Conservation (phyloP, 441 rosid species). For the Adansonia rubrostipa region DNA sequence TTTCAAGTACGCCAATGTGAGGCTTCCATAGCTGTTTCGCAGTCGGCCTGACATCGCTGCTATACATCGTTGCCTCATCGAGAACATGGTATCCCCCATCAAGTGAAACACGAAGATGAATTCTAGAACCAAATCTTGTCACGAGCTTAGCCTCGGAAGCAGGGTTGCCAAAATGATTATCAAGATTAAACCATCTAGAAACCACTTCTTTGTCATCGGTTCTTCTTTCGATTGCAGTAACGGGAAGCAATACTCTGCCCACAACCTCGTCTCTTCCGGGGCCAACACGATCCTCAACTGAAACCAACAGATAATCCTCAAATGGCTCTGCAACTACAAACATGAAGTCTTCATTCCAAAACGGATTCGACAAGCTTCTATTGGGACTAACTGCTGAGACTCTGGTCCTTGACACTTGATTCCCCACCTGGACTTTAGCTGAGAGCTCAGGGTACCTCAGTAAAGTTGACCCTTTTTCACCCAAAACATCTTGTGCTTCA, state of each 20-base stretch:
- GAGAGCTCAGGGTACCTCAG: slow-evolving; percentile 46
- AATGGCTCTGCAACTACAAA: slow-evolving; percentile 62
- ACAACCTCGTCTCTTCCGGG: slow-evolving; percentile 45
- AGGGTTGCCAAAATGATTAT: slow-evolving; percentile 30
- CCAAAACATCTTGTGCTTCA: slow-evolving; percentile 55
- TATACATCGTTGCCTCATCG: slow-evolving; percentile 54
- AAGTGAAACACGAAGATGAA: slow-evolving; percentile 51
- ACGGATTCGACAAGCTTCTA: slow-evolving; percentile 45
- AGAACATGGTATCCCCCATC: slow-evolving; percentile 66
- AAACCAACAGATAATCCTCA: slow-evolving; percentile 48
- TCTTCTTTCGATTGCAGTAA: slow-evolving; percentile 42
- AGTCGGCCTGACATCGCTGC: slow-evolving; percentile 55
- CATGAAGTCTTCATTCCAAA: slow-evolving; percentile 58
- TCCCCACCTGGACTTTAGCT: slow-evolving; percentile 51
- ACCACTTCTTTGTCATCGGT: slow-evolving; percentile 43
- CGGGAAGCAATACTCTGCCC: slow-evolving; percentile 48
- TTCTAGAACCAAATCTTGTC: slow-evolving; percentile 47
- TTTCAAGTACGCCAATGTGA: slow-evolving; percentile 55
- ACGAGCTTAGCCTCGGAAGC: slow-evolving; percentile 29
- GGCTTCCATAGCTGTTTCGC: slow-evolving; percentile 56
- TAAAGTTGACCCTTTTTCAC: slow-evolving; percentile 40
- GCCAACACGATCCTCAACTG: slow-evolving; percentile 48
- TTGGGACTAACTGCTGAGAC: slow-evolving; percentile 35
- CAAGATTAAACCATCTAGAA: slow-evolving; percentile 55
- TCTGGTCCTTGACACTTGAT: slow-evolving; percentile 46